Evolutionary conservation across 306 rosid genomes (phyloP).

Genomic region (Comarum palustre): DNA sequence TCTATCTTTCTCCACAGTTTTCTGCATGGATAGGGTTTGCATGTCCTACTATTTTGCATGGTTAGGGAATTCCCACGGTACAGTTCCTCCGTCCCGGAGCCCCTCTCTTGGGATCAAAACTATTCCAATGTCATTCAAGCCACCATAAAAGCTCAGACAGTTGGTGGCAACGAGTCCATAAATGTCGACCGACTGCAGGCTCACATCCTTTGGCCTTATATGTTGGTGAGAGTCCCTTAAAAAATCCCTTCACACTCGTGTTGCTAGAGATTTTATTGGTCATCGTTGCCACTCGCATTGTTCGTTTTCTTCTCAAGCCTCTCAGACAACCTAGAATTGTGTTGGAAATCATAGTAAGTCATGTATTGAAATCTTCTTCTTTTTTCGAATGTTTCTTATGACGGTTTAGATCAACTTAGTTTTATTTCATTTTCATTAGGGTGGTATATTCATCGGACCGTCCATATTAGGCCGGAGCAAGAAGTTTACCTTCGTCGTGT

Average conservation of each 20-base stretch:
- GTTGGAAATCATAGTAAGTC: slow-evolving; percentile 66
- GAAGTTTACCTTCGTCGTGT: slow-evolving; percentile 25
- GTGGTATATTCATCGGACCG: slow-evolving; percentile 79
- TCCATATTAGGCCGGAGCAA: slow-evolving; percentile 45
- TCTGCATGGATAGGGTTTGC: slow-evolving; percentile 18
- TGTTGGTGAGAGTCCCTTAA: slow-evolving; percentile 42
- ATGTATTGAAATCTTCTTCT: not conserved
- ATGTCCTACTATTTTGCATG: slow-evolving; percentile 37
- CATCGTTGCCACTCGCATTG: slow-evolving; percentile 20
- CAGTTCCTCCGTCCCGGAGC: slow-evolving; percentile 14
- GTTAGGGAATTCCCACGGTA: slow-evolving; percentile 38
- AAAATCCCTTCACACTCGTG: slow-evolving; percentile 35
- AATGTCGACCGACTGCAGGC: not conserved
- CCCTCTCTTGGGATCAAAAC: slow-evolving; percentile 19
- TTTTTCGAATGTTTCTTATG: not conserved
- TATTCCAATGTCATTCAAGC: slow-evolving; percentile 1
- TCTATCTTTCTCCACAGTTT: not conserved
- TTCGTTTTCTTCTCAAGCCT: slow-evolving; percentile 61
- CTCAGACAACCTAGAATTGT: slow-evolving; percentile 63
- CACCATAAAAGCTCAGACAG: slow-evolving; percentile 5
- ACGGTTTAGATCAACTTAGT: not conserved
- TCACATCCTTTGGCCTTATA: slow-evolving; percentile 26
- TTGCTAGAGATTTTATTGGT: slow-evolving; percentile 43
- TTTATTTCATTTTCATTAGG: slow-evolving; percentile 34
- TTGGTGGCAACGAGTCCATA: not conserved